A percentile compares a stretch with the other conserved stretches of the same genome.
These are phyloP conservation scores for Saksenaea vasiformis DNA, from an alignment of 371 early-diverging fungal genomes.

Conservation along the genomic window DNA sequence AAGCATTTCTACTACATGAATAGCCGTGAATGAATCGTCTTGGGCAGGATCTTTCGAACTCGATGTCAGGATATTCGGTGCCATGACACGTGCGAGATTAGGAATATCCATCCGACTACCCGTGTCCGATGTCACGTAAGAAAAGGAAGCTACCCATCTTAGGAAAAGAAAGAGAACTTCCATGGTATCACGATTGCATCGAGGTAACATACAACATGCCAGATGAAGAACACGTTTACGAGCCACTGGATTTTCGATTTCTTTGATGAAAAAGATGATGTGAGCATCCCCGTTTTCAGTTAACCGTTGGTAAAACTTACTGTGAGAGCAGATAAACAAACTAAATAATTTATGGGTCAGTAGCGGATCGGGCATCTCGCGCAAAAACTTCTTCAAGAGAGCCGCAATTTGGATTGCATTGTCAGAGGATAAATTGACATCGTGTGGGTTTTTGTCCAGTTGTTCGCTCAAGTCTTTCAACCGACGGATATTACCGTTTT, in stretches of 20 bases:
- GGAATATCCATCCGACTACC: slow-evolving; percentile 95
- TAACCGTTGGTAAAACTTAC: slow-evolving; percentile 13
- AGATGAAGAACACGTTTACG: slow-evolving; percentile 76
- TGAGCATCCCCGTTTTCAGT: not conserved
- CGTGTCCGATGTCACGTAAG: slow-evolving; percentile 70
- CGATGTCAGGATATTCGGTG: slow-evolving; percentile 90
- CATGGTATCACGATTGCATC: slow-evolving; percentile 87
- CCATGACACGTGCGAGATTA: slow-evolving; percentile 92
- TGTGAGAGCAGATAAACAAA: slow-evolving; percentile 79
- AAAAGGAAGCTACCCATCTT: slow-evolving; percentile 79
- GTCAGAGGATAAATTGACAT: slow-evolving; percentile 72
- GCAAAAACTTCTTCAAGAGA: slow-evolving; percentile 90
- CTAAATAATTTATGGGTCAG: slow-evolving; percentile 86
- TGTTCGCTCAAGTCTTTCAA: slow-evolving; percentile 82
- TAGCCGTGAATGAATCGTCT: slow-evolving; percentile 75
- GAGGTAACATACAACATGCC: slow-evolving; percentile 85
- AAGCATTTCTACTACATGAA: slow-evolving; percentile 75
- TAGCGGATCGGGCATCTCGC: slow-evolving; percentile 96
- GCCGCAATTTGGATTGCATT: slow-evolving; percentile 93
- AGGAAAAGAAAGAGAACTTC: slow-evolving; percentile 87
- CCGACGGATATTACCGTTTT: slow-evolving; percentile 93
- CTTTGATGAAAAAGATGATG: slow-evolving; percentile 8
- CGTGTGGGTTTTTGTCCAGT: slow-evolving; percentile 75
- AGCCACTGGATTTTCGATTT: slow-evolving; percentile 51
- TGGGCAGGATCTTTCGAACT: slow-evolving; percentile 81